Conservation (phyloP, 371 early-diverging fungal species). For the Actinomortierella wolfii region DNA sequence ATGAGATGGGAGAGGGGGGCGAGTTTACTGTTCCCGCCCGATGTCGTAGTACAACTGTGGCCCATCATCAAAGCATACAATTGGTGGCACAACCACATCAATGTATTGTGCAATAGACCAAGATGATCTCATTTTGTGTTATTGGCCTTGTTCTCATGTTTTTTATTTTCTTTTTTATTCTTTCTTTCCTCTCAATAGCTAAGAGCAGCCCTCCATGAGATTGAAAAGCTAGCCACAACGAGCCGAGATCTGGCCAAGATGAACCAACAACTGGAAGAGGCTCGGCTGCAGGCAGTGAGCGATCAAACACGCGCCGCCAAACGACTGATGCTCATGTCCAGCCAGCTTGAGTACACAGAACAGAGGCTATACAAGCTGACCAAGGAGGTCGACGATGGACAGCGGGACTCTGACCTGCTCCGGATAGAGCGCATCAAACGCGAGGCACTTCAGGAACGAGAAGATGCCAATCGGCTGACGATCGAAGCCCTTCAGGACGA, state of each 20-base stretch:
- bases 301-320: constrained; percentile 40
- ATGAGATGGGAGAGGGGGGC: too few relatives aligned
- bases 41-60: too few relatives aligned
- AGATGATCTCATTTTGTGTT: too few relatives aligned
- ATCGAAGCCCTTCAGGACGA: constrained; percentile 38
- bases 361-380: constrained; percentile 28
- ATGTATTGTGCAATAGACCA: too few relatives aligned
- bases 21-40: too few relatives aligned
- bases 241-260: constrained; percentile 32
- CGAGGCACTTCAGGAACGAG: constrained; percentile 34
- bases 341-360: constrained; percentile 42
- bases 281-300: constrained; percentile 25
- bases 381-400: constrained; percentile 24
- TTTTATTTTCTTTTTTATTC: too few relatives aligned
- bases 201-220: constrained; percentile 28
- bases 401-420: constrained; percentile 23
- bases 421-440: constrained; percentile 38
- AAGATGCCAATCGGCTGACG: constrained; percentile 26
- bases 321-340: constrained; percentile 31
- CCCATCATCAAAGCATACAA: too few relatives aligned
- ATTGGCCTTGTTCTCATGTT: too few relatives aligned
- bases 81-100: too few relatives aligned
- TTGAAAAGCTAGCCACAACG: constrained; percentile 36
- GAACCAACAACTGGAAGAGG: constrained; percentile 40
- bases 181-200: constrained; percentile 12